These are phyloP conservation scores for Mycena indigotica DNA, from an alignment of 768 basidiomycete genomes.

Conservation along the genomic window DNA sequence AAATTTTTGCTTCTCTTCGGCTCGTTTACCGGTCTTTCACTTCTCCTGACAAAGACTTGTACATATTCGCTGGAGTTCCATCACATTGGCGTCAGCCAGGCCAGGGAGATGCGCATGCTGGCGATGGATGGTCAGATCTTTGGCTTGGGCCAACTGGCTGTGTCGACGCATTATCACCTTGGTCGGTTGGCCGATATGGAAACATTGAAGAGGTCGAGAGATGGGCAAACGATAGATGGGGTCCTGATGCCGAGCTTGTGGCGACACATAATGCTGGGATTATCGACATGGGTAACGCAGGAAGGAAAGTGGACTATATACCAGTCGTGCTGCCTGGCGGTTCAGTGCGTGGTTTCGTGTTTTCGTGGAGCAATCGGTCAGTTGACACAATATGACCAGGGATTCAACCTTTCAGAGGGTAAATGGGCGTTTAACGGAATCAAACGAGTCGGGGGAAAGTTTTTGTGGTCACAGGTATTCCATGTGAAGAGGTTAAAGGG, in stretches of 20 bases:
- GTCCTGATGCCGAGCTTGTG: constrained; percentile 63
- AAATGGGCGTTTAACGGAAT: constrained; percentile 75
- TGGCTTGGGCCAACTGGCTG: constrained; percentile 59
- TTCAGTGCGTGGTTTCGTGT: constrained; percentile 56
- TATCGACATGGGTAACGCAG: constrained; percentile 25
- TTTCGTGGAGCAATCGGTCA: too few relatives aligned
- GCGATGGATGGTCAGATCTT: constrained; percentile 64
- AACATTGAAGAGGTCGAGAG: constrained; percentile 61
- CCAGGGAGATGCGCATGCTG: constrained; percentile 65
- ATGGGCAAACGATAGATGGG: constrained; percentile 65
- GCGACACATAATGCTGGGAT: constrained; percentile 47
- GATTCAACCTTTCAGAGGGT: constrained; percentile 70
- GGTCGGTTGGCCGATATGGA: constrained; percentile 76
- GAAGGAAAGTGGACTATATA: constrained; percentile 72
- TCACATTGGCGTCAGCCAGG: constrained; percentile 74
- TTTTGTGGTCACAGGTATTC: constrained; percentile 78
- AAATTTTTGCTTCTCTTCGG: constrained; percentile 8
- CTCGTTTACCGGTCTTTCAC: constrained; percentile 14
- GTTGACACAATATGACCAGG: constrained; percentile 51
- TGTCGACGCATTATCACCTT: constrained; percentile 80
- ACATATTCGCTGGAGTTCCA: constrained; percentile 55
- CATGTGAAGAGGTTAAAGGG: constrained; percentile 55
- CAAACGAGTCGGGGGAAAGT: constrained; percentile 70
- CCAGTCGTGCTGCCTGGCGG: constrained; percentile 83
- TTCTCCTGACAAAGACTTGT: constrained; percentile 3